Evolutionary conservation across 768 basidiomycete species (phyloP).

Genomic region (Mycena haematopus): DNA sequence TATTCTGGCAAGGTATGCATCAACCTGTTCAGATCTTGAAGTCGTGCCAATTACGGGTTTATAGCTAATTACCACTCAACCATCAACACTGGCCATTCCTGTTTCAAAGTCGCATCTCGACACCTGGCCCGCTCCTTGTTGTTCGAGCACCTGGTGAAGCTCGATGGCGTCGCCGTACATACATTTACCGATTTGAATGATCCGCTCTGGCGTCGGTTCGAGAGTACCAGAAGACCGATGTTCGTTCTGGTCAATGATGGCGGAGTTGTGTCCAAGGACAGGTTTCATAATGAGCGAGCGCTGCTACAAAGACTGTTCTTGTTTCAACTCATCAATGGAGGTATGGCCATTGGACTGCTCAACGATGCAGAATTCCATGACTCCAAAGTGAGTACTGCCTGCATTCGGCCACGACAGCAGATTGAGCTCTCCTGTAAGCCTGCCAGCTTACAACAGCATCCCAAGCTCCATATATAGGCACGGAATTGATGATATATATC

Average conservation of each 20-base stretch:
- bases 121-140: slow-evolving; percentile 59
- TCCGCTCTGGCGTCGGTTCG: slow-evolving; percentile 55
- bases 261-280: slow-evolving; percentile 34
- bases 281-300: slow-evolving; percentile 34
- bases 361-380: slow-evolving; percentile 65
- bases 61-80: slow-evolving; percentile 54
- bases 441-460: no score
- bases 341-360: slow-evolving; percentile 58
- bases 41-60: not conserved
- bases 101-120: slow-evolving; percentile 51
- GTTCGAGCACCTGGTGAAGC: slow-evolving; percentile 52
- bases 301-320: slow-evolving; percentile 59
- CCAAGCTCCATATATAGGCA: no score
- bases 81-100: slow-evolving; percentile 42
- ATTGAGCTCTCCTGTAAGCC: not conserved
- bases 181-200: slow-evolving; percentile 54
- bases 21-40: not conserved
- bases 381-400: slow-evolving; percentile 54
- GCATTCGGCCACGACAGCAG: not conserved
- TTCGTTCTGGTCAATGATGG: slow-evolving; percentile 68
- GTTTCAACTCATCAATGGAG: slow-evolving; percentile 52
- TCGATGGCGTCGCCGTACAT: slow-evolving; percentile 47
- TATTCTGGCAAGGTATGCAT: slow-evolving; percentile 63
- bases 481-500: no score
- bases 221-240: slow-evolving; percentile 59